These are phyloP conservation scores for Darksidea phi DNA, from an alignment of 495 filamentous ascomycete genomes.

Conservation along the genomic window DNA sequence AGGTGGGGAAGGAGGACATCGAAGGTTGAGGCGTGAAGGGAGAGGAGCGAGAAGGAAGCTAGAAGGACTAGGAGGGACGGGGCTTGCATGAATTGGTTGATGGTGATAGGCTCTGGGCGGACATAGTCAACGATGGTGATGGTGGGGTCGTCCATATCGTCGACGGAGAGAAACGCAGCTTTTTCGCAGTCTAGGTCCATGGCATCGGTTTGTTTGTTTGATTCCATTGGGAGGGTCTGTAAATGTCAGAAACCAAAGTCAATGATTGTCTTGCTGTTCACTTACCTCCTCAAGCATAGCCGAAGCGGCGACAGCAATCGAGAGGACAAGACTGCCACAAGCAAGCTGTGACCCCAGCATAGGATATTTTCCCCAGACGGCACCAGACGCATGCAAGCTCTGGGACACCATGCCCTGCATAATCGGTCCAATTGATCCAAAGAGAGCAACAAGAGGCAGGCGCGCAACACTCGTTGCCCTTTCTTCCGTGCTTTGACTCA, in stretches of 20 bases:
- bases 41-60: conserved; percentile 47
- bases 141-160: conserved; percentile 22
- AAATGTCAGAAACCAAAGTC: conserved; percentile 23
- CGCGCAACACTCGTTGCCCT: conserved; percentile 47
- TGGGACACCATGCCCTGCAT: conserved; percentile 39
- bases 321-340: conserved; percentile 46
- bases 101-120: conserved; percentile 44
- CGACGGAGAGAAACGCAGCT: conserved; percentile 44
- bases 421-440: conserved; percentile 47
- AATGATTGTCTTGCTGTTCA: conserved; percentile 24
- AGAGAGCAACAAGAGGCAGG: conserved; percentile 47
- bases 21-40: conserved; percentile 49
- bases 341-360: conserved; percentile 46
- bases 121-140: conserved; percentile 39
- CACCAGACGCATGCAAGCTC: conserved; percentile 39
- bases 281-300: conserved; percentile 48
- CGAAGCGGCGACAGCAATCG: conserved; percentile 42
- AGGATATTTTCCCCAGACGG: conserved; percentile 46
- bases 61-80: conserved; percentile 49
- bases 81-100: conserved; percentile 46
- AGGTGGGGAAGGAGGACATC: conserved; percentile 49
- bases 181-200: conserved; percentile 45
- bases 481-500: conserved; percentile 41
- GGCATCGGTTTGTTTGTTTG: conserved; percentile 16
- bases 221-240: conserved; percentile 42